Evolutionary conservation across 768 basidiomycete species (phyloP).

Genomic region (Boletales sp.): DNA sequence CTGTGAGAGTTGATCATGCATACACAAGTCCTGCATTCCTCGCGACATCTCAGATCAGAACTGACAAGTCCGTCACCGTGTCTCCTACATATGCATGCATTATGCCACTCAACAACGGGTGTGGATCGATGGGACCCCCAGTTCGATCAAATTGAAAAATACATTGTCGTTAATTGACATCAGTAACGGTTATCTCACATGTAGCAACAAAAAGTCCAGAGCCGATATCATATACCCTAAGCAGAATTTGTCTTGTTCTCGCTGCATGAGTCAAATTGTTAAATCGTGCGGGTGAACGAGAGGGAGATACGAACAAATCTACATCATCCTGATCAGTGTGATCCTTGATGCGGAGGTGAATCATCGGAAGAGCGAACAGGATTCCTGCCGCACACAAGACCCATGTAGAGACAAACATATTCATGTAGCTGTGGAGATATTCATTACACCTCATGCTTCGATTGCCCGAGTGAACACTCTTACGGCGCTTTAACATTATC

Average conservation of each 20-base stretch:
- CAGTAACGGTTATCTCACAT: background rate
- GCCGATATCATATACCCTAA: background rate
- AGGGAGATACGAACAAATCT: slow-evolving; percentile 36
- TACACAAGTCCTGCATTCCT: too few species aligned
- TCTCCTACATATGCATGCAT: background rate
- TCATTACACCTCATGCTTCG: background rate
- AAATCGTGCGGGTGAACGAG: background rate
- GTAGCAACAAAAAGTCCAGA: background rate
- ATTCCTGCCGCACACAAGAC: slow-evolving; percentile 63
- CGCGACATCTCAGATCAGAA: too few species aligned
- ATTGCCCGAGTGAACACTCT: slow-evolving; percentile 23
- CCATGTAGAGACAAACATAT: slow-evolving; percentile 73
- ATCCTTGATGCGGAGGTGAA: slow-evolving; percentile 65
- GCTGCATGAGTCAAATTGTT: slow-evolving; percentile 5
- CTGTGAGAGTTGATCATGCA: too few species aligned
- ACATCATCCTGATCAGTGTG: slow-evolving; percentile 53
- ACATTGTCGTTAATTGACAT: background rate
- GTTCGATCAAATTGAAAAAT: background rate
- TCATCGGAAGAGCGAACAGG: slow-evolving; percentile 69
- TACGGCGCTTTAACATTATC: slow-evolving; percentile 63
- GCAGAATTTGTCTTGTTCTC: slow-evolving; percentile 4
- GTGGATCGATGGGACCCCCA: background rate
- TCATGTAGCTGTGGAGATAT: slow-evolving; percentile 47
- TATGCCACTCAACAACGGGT: background rate
- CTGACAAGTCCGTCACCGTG: background rate